phyloP scores from a whole-genome alignment of 192 early-diverging fungal genomes.

The Backusella tarrabulga region DNA sequence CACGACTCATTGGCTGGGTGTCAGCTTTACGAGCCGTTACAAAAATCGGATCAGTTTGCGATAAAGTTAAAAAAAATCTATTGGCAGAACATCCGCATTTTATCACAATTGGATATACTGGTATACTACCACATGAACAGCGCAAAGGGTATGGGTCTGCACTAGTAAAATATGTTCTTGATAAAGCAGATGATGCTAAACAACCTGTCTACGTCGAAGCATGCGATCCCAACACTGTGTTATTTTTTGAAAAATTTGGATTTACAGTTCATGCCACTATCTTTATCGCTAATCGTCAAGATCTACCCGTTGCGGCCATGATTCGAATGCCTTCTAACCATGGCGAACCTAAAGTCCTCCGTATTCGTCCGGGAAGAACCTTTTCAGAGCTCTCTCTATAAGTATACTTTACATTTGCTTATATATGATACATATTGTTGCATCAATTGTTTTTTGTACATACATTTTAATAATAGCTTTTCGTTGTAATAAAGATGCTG shows the following conservation, averaged over 20 bases:
- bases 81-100: slow-evolving; percentile 9
- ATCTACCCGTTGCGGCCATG: slow-evolving; percentile 24
- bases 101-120: slow-evolving; percentile 26
- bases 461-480: background rate
- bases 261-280: slow-evolving; percentile 17
- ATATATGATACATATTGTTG: background rate
- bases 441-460: background rate
- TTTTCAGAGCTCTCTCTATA: slow-evolving; percentile 20
- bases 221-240: background rate
- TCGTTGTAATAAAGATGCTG: background rate
- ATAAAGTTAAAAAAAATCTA: slow-evolving; percentile 1
- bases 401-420: background rate
- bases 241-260: slow-evolving; percentile 32
- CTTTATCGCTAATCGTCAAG: slow-evolving; percentile 1
- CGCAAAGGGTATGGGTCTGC: slow-evolving; percentile 29
- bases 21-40: slow-evolving; percentile 14
- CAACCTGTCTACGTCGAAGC: slow-evolving; percentile 23
- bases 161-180: slow-evolving; percentile 15
- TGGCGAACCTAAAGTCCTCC: slow-evolving; percentile 1
- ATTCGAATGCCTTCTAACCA: background rate
- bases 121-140: slow-evolving; percentile 27
- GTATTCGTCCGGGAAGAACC: slow-evolving; percentile 25
- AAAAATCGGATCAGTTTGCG: background rate
- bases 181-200: slow-evolving; percentile 21
- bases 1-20: slow-evolving; percentile 17